Conservation (phyloP, 208 protist genomes). For the Entamoeba invadens region DNA sequence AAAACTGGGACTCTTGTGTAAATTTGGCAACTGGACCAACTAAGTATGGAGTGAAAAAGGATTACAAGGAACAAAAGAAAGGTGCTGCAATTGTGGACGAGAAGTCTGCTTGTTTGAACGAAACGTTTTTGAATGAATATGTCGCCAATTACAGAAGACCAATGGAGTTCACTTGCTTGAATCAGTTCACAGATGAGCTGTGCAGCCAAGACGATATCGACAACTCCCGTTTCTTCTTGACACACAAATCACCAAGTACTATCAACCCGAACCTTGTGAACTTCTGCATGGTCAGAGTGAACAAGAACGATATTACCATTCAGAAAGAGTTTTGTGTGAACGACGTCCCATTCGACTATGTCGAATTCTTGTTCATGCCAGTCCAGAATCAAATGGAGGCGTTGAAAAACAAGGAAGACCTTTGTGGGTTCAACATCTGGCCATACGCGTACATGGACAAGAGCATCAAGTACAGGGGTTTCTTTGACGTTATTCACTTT, state of each 20-base stretch:
- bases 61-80: no score
- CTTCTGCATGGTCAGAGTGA: background rate
- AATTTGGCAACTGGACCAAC: background rate
- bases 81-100: no score
- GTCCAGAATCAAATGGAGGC: background rate
- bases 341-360: background rate
- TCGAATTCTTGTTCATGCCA: background rate
- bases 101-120: background rate
- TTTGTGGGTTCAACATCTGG: background rate
- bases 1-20: background rate
- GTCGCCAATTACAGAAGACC: background rate
- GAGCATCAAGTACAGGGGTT: background rate
- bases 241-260: background rate
- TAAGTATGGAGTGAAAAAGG: background rate
- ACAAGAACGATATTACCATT: background rate
- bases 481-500: background rate
- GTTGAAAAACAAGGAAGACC: background rate
- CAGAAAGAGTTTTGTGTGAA: background rate
- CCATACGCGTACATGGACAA: background rate
- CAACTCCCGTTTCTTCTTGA: background rate
- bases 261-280: background rate
- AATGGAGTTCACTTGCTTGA: background rate
- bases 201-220: background rate
- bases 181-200: background rate
- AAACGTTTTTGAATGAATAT: background rate